Base-by-base conservation (phyloP, 768 basidiomycete genomes). In the Rhodotorula diobovata region DNA sequence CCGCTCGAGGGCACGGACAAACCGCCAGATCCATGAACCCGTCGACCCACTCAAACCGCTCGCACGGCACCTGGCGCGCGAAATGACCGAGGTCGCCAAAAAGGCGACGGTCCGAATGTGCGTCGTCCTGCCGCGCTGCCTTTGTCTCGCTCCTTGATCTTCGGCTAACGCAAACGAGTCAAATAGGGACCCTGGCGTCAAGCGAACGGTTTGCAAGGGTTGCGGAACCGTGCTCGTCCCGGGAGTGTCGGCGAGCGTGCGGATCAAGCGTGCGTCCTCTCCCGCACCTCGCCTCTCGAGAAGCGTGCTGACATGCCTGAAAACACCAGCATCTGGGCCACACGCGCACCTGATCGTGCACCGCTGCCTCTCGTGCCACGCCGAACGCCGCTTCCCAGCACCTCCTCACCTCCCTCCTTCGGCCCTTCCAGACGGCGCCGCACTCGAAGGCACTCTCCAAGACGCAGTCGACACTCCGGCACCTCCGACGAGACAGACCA, bases 31-130 rank as follows among this genome's bases (percentile, higher is more conserved):
- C n/a, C 11, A 21, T 54, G 14, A 66, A 43, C 39, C 57, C 28
- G 46, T 67, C 9, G 75, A 66, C 55, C n/a, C 43, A 43, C 78
- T 81, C 70, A 76, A 78, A 35, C 79, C 68, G 37, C 43, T 78
- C 20, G 86, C 90, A 34, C 84, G 86, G 76, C 84, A 81, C 23
- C 90, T 91, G 69, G 81, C 88, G 15, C 80, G 83, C 55, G 83
- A 84, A 25, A 89, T 93, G 89, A 85, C 85, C 75, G 80, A 79
- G 46, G 87, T 93, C 25, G 88, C 89, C 10, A 85, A 87, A 80
- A 90, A 89, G 79, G 87, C 89, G 1, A 88, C 87, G 32, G 86
- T 90, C 32, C 87, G 87, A 77, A 87, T 92, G 91, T 92, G 50
- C 54, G 85, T 81, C 1, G 6, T 25, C 1, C 57, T n/a, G n/a